These are phyloP conservation scores for Salix dunnii DNA, from an alignment of 345 rosid species.

Conservation along the genomic window DNA sequence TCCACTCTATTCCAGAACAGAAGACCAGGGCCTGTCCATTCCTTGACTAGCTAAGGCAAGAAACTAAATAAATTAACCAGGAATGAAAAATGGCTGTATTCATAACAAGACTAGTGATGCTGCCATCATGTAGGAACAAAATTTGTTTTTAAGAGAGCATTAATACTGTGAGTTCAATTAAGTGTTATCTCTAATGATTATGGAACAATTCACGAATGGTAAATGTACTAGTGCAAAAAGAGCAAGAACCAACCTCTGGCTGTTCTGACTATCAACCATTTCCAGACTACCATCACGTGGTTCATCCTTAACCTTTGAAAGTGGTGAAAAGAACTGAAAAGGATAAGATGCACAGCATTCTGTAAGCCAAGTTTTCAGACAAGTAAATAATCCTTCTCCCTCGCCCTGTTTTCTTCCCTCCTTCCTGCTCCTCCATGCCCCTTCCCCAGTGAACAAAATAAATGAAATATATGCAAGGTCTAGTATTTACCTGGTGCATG, in stretches of 20 bases:
- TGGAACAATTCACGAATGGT: neutral
- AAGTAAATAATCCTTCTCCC: neutral
- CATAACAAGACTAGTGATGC: neutral
- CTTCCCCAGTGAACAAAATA: neutral
- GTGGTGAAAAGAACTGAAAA: conserved; percentile 80
- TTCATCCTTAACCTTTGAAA: conserved; percentile 79
- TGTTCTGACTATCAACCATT: conserved; percentile 41
- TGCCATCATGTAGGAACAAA: neutral
- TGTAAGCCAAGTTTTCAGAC: neutral
- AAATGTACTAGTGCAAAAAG: neutral
- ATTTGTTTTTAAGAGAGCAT: neutral
- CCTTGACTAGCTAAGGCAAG: neutral
- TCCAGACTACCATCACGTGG: conserved; percentile 56
- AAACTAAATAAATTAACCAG: neutral
- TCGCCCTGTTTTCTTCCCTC: neutral
- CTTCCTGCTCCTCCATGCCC: neutral
- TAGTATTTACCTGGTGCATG: conserved; percentile 81
- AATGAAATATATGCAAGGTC: neutral
- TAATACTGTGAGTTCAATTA: neutral
- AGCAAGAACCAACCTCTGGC: conserved; percentile 43
- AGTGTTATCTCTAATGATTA: neutral
- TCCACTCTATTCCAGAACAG: neutral
- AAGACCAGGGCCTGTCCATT: neutral
- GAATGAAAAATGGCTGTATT: neutral
- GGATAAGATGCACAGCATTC: neutral